Conservation (phyloP, 495 filamentous ascomycete genomes). For the Acidiella bohemica region DNA sequence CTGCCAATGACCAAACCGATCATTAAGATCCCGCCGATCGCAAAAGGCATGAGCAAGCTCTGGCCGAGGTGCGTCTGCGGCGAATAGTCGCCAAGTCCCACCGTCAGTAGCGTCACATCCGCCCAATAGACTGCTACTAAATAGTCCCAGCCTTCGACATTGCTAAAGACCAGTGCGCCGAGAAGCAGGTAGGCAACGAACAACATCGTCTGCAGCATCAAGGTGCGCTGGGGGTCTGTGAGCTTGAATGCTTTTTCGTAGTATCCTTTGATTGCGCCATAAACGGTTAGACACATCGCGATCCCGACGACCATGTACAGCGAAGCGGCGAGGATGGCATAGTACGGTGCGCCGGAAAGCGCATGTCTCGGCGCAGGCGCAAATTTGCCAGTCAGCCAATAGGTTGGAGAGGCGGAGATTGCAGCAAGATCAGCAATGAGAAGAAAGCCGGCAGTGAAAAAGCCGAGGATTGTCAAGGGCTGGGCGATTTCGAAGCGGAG, state of each 20-base stretch:
- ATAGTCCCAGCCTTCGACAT: slow-evolving; percentile 64
- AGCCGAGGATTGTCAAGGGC: slow-evolving; percentile 53
- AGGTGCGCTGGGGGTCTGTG: slow-evolving; percentile 58
- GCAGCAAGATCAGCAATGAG: slow-evolving; percentile 48
- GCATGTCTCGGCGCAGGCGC: slow-evolving; percentile 28
- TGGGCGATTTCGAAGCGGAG: slow-evolving; percentile 43
- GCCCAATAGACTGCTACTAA: slow-evolving; percentile 74
- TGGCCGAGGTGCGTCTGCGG: slow-evolving; percentile 50
- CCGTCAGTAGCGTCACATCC: slow-evolving; percentile 70
- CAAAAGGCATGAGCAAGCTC: slow-evolving; percentile 62
- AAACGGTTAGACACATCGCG: slow-evolving; percentile 55
- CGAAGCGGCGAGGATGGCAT: slow-evolving; percentile 59
- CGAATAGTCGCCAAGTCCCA: slow-evolving; percentile 56
- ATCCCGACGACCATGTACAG: slow-evolving; percentile 64
- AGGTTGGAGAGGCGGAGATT: slow-evolving; percentile 24
- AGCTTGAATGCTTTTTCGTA: slow-evolving; percentile 59
- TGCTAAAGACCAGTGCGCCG: slow-evolving; percentile 57
- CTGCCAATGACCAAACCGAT: slow-evolving; percentile 72
- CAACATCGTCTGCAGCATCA: slow-evolving; percentile 79
- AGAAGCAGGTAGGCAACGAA: slow-evolving; percentile 63
- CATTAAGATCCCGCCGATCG: slow-evolving; percentile 65
- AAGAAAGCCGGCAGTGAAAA: slow-evolving; percentile 53
- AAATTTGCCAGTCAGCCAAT: slow-evolving; percentile 6
- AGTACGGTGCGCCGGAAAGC: slow-evolving; percentile 66
- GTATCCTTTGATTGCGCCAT: slow-evolving; percentile 48